Evolutionary conservation across 306 rosid genomes (phyloP).

Genomic region (Cicer chorassanicum): DNA sequence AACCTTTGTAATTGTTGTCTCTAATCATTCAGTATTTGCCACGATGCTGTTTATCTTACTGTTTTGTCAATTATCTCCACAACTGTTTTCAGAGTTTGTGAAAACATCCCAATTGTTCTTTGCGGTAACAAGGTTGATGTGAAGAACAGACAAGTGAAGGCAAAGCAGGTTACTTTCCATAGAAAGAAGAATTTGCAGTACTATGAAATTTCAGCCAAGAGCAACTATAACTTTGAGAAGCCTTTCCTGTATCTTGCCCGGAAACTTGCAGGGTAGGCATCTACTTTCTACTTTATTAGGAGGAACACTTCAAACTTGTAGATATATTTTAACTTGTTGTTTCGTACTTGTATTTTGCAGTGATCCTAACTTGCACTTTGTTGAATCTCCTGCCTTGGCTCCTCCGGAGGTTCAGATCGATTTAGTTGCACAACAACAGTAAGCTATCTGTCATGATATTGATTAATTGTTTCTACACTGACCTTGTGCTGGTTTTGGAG

Average conservation of each 20-base stretch:
- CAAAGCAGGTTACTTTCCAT: constrained; percentile 81
- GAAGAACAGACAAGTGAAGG: constrained; percentile 85
- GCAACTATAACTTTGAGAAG: constrained; percentile 76
- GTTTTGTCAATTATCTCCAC: neutral
- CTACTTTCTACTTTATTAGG: neutral
- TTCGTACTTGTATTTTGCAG: constrained; percentile 46
- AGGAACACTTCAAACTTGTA: neutral
- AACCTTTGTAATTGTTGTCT: too few species aligned
- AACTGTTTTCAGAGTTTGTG: constrained; percentile 63
- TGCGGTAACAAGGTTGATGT: constrained; percentile 86
- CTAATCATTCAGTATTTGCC: too few species aligned
- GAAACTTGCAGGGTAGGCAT: constrained; percentile 75
- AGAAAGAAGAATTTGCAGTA: constrained; percentile 76
- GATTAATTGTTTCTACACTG: neutral
- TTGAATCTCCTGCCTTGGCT: constrained; percentile 81
- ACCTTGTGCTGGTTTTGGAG: neutral
- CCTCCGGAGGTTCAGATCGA: constrained; percentile 88
- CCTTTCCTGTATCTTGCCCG: constrained; percentile 81
- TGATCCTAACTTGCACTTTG: constrained; percentile 73
- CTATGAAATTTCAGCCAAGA: constrained; percentile 79
- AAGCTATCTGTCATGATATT: constrained; percentile 35
- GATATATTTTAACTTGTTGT: neutral
- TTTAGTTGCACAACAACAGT: constrained; percentile 68
- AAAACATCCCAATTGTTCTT: constrained; percentile 72
- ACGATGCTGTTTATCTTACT: neutral